A percentile compares a stretch with the other conserved stretches of the same genome.
phyloP scores from a whole-genome alignment of 2,329 filamentous ascomycete species.

The Fusarium acutatum region DNA sequence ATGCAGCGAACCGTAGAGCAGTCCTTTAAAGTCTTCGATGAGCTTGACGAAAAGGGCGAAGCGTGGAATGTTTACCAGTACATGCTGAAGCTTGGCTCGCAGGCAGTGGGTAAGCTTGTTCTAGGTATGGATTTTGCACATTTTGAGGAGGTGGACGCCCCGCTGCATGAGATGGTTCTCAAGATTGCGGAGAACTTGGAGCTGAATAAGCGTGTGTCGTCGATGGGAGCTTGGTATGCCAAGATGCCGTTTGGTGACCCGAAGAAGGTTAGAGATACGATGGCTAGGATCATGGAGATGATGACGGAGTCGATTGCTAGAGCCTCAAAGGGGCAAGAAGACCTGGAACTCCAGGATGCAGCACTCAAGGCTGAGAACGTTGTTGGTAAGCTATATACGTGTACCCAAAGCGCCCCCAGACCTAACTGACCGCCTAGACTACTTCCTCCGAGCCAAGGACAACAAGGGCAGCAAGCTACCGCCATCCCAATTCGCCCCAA shows the following conservation, averaged over 20 bases:
- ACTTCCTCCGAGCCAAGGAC: conserved; percentile 61
- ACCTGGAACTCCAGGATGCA: conserved; percentile 57
- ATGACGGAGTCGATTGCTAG: conserved; percentile 48
- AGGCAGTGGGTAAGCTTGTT: conserved; percentile 55
- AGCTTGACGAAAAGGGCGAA: conserved; percentile 57
- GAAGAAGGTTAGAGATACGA: conserved; percentile 50
- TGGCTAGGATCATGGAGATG: conserved; percentile 46
- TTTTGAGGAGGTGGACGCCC: conserved; percentile 54
- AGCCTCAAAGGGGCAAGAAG: conserved; percentile 48
- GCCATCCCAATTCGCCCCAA: conserved; percentile 21
- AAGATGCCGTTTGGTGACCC: conserved; percentile 66
- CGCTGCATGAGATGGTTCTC: conserved; percentile 59
- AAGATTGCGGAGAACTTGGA: conserved; percentile 59
- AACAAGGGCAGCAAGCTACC: conserved; percentile 63
- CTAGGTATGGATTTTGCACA: conserved; percentile 57
- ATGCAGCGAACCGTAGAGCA: conserved; percentile 65
- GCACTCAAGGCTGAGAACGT: conserved; percentile 58
- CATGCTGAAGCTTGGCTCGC: conserved; percentile 59
- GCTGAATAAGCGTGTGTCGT: conserved; percentile 66
- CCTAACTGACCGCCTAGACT: conserved; percentile 49
- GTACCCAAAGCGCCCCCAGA: rapidly evolving
- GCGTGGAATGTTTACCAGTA: conserved; percentile 59
- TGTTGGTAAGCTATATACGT: not conserved
- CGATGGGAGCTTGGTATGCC: conserved; percentile 64
- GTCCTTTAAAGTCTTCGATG: conserved; percentile 59